Conservation (phyloP, 306 rosid species). For the Quillaja saponaria region DNA sequence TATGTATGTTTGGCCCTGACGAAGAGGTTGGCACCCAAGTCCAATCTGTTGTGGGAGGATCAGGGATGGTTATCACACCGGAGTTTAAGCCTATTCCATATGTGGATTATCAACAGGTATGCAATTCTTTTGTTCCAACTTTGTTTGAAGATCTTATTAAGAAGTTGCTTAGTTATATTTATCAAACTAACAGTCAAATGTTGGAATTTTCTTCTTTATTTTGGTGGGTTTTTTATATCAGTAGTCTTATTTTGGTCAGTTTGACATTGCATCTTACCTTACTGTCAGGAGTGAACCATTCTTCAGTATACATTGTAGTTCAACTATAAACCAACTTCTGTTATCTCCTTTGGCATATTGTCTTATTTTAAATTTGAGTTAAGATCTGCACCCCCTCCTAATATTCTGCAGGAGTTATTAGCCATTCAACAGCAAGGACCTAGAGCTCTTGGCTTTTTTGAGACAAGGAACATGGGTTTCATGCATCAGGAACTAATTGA, state of each 20-base stretch:
- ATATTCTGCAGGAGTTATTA: conserved; percentile 70
- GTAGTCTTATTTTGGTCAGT: background rate
- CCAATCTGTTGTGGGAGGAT: conserved; percentile 79
- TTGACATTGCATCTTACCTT: conserved; percentile 3
- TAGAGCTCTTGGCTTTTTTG: conserved; percentile 94
- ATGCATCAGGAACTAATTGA: conserved; percentile 98
- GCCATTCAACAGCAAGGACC: conserved; percentile 99
- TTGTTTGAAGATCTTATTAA: background rate
- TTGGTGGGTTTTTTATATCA: background rate
- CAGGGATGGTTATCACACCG: conserved; percentile 55
- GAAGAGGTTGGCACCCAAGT: conserved; percentile 72
- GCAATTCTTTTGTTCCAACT: conserved; percentile 23
- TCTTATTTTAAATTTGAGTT: conserved; percentile 5
- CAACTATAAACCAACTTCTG: conserved; percentile 2
- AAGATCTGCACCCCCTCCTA: background rate
- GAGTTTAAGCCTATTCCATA: conserved; percentile 77
- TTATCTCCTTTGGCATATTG: background rate
- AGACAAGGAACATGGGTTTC: conserved; percentile 98
- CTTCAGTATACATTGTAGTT: conserved; percentile 8
- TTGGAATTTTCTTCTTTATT: background rate
- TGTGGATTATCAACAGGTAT: conserved; percentile 94
- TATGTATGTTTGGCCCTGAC: conserved; percentile 62
- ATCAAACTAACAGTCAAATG: background rate
- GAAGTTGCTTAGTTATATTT: background rate
- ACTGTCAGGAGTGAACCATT: background rate